phyloP scores from a whole-genome alignment of 164 flowering plant species.

The Nelumbo lutea region DNA sequence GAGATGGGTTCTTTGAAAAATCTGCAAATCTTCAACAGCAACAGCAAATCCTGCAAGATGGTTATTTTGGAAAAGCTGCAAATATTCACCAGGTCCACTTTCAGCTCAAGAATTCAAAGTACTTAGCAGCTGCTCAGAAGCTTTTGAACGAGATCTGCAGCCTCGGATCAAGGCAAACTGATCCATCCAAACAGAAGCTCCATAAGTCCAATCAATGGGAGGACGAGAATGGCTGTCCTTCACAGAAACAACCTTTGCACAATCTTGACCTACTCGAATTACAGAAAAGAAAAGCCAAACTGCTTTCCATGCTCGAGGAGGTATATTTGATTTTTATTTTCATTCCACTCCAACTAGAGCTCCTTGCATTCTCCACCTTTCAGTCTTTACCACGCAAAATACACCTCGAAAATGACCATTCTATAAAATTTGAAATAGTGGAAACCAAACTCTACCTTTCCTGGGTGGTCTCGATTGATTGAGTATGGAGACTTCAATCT shows the following conservation, averaged over 20 bases:
- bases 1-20: conserved; percentile 29
- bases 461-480: conserved; percentile 15
- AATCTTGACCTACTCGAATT: conserved; percentile 56
- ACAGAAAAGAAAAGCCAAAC: conserved; percentile 76
- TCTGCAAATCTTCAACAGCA: conserved; percentile 17
- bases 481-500: conserved; percentile 17
- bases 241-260: conserved; percentile 30
- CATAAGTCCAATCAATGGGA: conserved; percentile 33
- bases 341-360: background rate
- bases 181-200: background rate
- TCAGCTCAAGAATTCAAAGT: conserved; percentile 64
- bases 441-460: background rate
- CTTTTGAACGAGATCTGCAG: conserved; percentile 83
- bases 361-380: background rate
- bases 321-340: conserved; percentile 27
- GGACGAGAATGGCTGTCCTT: conserved; percentile 24
- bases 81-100: conserved; percentile 17
- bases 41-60: conserved; percentile 6
- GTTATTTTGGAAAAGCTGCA: conserved; percentile 29
- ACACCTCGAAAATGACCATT: too few species aligned
- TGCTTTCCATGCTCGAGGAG: conserved; percentile 88
- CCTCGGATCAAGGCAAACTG: conserved; percentile 39
- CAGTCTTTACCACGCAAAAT: too few species aligned
- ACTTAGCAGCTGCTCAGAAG: conserved; percentile 68
- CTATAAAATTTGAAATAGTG: too few species aligned